Percentiles rank a stretch among this genome's conserved stretches.
phyloP scores from a whole-genome alignment of 306 rosid species.

The Trichosanthes truncata region DNA sequence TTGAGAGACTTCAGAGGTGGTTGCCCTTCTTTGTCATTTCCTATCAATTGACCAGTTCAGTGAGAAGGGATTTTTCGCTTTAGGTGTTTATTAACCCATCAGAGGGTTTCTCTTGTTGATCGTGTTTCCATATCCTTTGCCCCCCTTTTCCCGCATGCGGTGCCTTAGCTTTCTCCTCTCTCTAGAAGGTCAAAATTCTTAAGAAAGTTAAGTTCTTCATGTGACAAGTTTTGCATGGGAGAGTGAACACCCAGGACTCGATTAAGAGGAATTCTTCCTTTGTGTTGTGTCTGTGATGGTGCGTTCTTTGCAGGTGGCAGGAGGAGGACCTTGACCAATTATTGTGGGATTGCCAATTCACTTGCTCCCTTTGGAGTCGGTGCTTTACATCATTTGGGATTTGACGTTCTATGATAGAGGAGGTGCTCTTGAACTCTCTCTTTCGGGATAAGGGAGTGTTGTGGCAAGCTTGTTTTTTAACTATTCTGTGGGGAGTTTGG shows the following conservation, averaged over 20 bases:
- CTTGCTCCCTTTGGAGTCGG: not conserved
- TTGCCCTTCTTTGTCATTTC: not conserved
- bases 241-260: not conserved
- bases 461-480: not conserved
- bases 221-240: not conserved
- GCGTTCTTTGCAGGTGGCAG: not conserved
- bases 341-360: not conserved
- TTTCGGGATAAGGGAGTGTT: not conserved
- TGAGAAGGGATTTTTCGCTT: not conserved
- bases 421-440: not conserved
- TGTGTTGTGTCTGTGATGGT: not conserved
- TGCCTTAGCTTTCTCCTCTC: not conserved
- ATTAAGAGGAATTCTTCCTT: not conserved
- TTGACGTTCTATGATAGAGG: not conserved
- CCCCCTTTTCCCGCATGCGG: not conserved
- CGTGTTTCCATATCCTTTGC: not conserved
- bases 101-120: not conserved
- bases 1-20: not conserved
- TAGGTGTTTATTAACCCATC: not conserved
- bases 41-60: not conserved
- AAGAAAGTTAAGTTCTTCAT: not conserved
- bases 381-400: not conserved
- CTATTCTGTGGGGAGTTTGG: not conserved
- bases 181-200: not conserved
- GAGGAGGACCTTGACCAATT: not conserved